Evolutionary conservation across 768 basidiomycete genomes (phyloP), one percentile per base, ranked within the genome.

Genomic region (Calvatia gigantea): DNA sequence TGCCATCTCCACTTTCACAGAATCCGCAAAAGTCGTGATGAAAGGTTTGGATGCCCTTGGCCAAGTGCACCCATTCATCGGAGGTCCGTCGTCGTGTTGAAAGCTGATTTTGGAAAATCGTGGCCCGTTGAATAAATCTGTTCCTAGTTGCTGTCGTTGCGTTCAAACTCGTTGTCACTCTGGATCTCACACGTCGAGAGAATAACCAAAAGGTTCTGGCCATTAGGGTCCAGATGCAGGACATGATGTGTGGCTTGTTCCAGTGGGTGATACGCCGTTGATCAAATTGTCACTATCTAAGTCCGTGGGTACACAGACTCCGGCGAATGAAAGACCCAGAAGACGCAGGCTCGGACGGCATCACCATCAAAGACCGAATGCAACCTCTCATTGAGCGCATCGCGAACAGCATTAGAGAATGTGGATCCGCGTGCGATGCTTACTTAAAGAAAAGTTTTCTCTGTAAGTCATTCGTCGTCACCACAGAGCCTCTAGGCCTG

Each of bases 131-230:
- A 14, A 31, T n/a, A 21, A 23, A 28, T 4, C 25, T 6, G 9
- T 8, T 32, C 8, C 29, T 32, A 69, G 82, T 78, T 47, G 79
- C 74, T 27, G 76, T 82, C 21, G 61, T 73, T 7, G 80, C 81
- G 1, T 83, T 83, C 65, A 70, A 75, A 32, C 67, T 79, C 0
- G 78, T 79, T 2, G 70, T 80, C 31, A 72, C 74, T 15, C 65
- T 83, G 31, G 80, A 81, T 49, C 49, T 76, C 47, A 76, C 75
- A 2, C 69, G 80, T n/a, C 68, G 76, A 17, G 78, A 80, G 19
- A 83, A 84, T 51, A 76, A 83, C 54, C 74, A 71, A 52, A 80
- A 79, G 57, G 71, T 82, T 3, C 54, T 75, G 1, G 66, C 70
- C 2, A 65, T 83, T 6, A 75, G 77, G 41, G 53, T 75, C 6